Percentiles rank a stretch among this genome's conserved stretches.
Evolutionary conservation across 768 basidiomycete species (phyloP).

Genomic region (Psilocybe azurescens): DNA sequence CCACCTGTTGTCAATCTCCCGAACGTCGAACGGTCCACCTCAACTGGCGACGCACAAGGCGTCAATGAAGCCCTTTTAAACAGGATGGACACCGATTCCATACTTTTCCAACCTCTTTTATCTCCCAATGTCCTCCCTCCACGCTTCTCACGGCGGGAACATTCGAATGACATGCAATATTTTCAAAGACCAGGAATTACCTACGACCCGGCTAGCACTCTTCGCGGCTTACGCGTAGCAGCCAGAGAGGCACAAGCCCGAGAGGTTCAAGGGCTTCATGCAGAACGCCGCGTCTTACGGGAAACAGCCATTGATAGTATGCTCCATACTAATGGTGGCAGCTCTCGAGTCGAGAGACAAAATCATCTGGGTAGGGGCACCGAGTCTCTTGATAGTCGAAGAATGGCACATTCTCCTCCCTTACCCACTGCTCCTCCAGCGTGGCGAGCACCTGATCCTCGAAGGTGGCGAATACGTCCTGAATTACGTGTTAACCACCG

Average conservation of each 20-base stretch:
- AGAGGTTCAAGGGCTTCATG: background rate
- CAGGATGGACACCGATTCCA: background rate
- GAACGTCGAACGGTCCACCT: background rate
- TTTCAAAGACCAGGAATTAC: slow-evolving; percentile 6
- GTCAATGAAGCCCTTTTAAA: background rate
- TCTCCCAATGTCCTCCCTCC: slow-evolving; percentile 17
- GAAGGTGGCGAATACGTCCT: slow-evolving; percentile 28
- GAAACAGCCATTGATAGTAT: background rate
- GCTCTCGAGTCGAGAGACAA: slow-evolving; percentile 10
- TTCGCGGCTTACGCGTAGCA: slow-evolving; percentile 29
- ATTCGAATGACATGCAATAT: slow-evolving; percentile 6
- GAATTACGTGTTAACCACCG: slow-evolving; percentile 6
- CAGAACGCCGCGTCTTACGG: slow-evolving; percentile 17
- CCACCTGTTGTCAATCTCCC: background rate
- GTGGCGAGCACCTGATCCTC: slow-evolving; percentile 21
- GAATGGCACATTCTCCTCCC: background rate
- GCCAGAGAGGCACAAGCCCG: slow-evolving; percentile 24
- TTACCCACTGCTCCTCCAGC: slow-evolving; percentile 4
- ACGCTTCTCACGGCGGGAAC: slow-evolving; percentile 19
- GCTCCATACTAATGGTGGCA: background rate
- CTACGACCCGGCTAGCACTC: slow-evolving; percentile 23
- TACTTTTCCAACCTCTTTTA: slow-evolving; percentile 4
- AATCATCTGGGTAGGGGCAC: background rate
- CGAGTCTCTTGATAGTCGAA: slow-evolving; percentile 5
- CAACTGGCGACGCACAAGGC: background rate